Base-by-base conservation (phyloP, 2,329 filamentous ascomycete genomes). In the Fusarium tupiense region DNA sequence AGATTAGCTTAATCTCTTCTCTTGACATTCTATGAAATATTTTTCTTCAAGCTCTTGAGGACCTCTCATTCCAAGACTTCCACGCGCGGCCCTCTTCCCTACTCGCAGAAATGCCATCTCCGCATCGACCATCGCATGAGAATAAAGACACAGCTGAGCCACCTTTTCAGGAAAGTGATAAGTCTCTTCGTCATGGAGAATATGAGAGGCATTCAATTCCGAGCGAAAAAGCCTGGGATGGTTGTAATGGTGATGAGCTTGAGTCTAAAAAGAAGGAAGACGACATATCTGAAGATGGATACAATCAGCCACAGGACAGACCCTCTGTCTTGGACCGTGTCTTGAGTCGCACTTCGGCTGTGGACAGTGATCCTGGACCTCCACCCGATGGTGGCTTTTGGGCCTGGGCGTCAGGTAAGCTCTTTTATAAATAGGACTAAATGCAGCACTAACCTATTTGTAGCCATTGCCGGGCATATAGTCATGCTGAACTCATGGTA, bases 401-500 rank as follows among this genome's bases (percentile, higher is more conserved):
- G 60, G 63, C 40, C 1, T 66, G 63, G 63, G 61, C 47, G 8
- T 66, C 41, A 24, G 61, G 61, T 47, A 26, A 26, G 40, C 8
- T 22, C 14, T 13, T 33, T 14, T n/a, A 16, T 20, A 24, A 17
- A 26, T 12, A 26, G 3, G 3, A 12, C 14, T 3, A 8, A 8
- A 53, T 35, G 22, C 20, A 29, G 52, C 19, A 56, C 20, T 66
- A 31, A 56, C 13, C 10, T 16, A 7, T 14, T 8, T n/a, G 17
- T 41, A 66, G 47, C 63, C 3, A 47, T 65, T 17, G 47, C 63
- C 4, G 63, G 63, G 9, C 35, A 47, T 37, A 41, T 65, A n/a
- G 63, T 65, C n/a, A 66, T 65, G 61, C 12, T 66, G 5, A 65
- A 66, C 47, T 66, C 61, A 64, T 41, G 61, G 41, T 57, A 57